These are phyloP conservation scores for Leucocoprinus birnbaumii DNA, from an alignment of 768 basidiomycete species.

Conservation along the genomic window DNA sequence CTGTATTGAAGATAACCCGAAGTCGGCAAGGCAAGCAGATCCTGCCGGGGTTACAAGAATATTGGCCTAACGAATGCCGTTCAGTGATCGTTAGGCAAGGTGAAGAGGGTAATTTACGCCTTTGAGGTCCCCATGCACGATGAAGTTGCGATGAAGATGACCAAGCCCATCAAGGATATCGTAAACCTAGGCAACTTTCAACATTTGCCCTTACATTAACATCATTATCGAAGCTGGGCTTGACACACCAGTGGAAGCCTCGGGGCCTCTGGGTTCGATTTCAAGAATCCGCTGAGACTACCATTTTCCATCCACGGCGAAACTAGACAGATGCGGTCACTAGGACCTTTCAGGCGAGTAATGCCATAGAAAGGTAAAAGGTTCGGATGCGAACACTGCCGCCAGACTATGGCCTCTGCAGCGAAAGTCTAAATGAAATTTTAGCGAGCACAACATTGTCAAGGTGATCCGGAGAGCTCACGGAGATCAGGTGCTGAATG, in stretches of 20 bases:
- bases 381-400: constrained; percentile 10
- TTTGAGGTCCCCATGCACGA: no score
- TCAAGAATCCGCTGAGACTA: constrained; percentile 10
- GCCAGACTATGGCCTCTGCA: constrained; percentile 14
- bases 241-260: constrained; percentile 6
- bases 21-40: constrained; percentile 2
- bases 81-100: no score
- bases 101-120: no score
- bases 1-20: background rate
- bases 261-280: background rate
- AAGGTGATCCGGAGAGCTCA: background rate
- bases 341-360: constrained; percentile 1
- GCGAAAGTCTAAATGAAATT: background rate
- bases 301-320: constrained; percentile 17
- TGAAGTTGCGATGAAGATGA: no score
- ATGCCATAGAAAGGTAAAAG: constrained; percentile 16
- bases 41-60: background rate
- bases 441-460: no score
- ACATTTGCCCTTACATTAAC: no score
- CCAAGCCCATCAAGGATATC: no score
- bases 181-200: no score
- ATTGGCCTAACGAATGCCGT: background rate
- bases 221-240: no score
- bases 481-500: constrained; percentile 18
- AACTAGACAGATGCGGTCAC: constrained; percentile 9